These are phyloP conservation scores for Baffinella frigidus DNA, from an alignment of 208 protist species.

Conservation along the genomic window DNA sequence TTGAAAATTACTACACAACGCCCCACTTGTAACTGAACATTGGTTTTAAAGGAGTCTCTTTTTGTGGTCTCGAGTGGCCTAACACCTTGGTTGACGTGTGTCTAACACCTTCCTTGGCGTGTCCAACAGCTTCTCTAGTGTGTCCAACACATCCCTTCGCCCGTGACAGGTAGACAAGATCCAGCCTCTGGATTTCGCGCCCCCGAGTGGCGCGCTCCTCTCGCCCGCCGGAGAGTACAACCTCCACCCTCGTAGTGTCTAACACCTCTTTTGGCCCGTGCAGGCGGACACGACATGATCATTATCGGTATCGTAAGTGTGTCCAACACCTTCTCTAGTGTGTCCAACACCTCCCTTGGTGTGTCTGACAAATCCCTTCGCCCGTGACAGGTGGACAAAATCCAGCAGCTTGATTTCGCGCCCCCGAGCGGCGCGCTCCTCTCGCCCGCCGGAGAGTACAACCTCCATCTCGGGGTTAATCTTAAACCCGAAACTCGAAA, in stretches of 20 bases:
- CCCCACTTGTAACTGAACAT: too few relatives aligned
- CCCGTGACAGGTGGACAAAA: slow-evolving; percentile 10
- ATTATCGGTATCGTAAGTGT: too few relatives aligned
- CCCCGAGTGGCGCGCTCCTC: background rate
- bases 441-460: slow-evolving; percentile 18
- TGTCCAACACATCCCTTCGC: background rate
- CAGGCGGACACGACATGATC: too few relatives aligned
- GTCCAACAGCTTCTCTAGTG: background rate
- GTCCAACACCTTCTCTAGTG: background rate
- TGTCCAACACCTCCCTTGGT: background rate
- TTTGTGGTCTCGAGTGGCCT: too few relatives aligned
- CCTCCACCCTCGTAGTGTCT: background rate
- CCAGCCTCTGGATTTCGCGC: background rate
- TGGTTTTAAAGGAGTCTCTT: too few relatives aligned
- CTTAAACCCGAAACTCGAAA: too few relatives aligned
- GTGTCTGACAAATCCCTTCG: background rate
- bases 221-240: slow-evolving; percentile 29
- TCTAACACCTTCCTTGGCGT: background rate
- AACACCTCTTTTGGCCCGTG: background rate
- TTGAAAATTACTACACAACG: too few relatives aligned
- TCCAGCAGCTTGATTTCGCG: background rate
- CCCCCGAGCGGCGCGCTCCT: background rate
- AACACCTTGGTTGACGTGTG: too few relatives aligned
- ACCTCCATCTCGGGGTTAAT: slow-evolving; percentile 34
- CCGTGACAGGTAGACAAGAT: slow-evolving; percentile 17